These are phyloP conservation scores for Salmacisia buchloeana DNA, from an alignment of 1,284 basidiomycete genomes.

Conservation along the genomic window DNA sequence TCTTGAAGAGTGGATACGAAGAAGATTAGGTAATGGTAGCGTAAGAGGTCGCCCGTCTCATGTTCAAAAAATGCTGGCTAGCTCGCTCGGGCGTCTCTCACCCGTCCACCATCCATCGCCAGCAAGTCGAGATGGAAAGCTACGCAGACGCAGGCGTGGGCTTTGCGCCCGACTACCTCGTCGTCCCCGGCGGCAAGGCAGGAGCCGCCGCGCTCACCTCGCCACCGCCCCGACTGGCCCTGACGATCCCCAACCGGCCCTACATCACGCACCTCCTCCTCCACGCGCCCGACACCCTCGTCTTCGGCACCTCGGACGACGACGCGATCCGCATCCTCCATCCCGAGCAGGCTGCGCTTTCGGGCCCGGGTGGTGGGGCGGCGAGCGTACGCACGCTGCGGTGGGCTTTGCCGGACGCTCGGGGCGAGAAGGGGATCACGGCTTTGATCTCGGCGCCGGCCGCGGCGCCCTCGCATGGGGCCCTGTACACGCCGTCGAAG, in stretches of 20 bases:
- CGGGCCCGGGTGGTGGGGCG: too few species aligned
- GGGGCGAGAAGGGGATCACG: not conserved
- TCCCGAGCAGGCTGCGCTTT: not conserved
- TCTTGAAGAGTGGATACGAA: too few species aligned
- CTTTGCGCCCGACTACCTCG: not conserved
- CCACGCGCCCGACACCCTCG: not conserved
- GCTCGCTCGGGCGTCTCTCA: too few species aligned
- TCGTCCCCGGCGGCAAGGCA: not conserved
- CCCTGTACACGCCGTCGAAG: not conserved
- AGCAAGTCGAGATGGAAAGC: too few species aligned
- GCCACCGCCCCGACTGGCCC: not conserved
- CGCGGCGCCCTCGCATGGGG: not conserved
- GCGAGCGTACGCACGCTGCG: too few species aligned
- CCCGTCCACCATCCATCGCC: too few species aligned
- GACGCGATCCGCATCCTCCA: not conserved
- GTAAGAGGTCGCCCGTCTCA: too few species aligned
- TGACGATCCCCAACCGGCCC: not conserved
- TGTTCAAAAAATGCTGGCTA: too few species aligned
- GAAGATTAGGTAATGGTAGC: too few species aligned
- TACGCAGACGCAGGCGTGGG: too few species aligned
- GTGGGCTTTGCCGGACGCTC: too few species aligned
- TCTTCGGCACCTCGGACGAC: constrained; percentile 1
- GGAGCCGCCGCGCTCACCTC: not conserved
- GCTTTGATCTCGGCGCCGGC: not conserved
- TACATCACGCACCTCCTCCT: constrained; percentile 4